Evolutionary conservation across 805 yeast species (phyloP).

Genomic region (Kodamaea laetipori): DNA sequence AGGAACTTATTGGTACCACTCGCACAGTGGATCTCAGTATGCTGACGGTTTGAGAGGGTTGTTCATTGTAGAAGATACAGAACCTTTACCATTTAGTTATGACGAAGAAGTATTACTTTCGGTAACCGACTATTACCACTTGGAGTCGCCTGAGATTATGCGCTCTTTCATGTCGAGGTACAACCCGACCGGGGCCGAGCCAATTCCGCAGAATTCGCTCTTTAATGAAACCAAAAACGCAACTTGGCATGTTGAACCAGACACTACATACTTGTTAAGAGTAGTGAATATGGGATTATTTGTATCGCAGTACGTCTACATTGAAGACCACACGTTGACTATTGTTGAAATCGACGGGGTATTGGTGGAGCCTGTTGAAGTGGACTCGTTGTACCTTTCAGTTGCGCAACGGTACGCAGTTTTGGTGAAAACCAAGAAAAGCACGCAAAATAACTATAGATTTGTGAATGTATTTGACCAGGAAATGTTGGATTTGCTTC

Average conservation of each 20-base stretch:
- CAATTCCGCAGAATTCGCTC: slow-evolving; percentile 67
- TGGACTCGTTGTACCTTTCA: slow-evolving; percentile 61
- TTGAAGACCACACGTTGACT: slow-evolving; percentile 44
- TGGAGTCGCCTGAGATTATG: slow-evolving; percentile 48
- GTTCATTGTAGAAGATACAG: slow-evolving; percentile 55
- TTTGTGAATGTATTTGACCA: slow-evolving; percentile 64
- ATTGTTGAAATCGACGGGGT: slow-evolving; percentile 51
- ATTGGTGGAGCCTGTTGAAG: slow-evolving; percentile 57
- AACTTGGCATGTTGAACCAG: slow-evolving; percentile 56
- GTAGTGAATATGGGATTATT: slow-evolving; percentile 70
- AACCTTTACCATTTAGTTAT: slow-evolving; percentile 52
- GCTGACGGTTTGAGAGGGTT: slow-evolving; percentile 77
- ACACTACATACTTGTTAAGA: slow-evolving; percentile 64
- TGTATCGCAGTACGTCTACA: slow-evolving; percentile 57
- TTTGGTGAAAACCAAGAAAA: slow-evolving; percentile 56
- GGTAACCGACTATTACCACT: slow-evolving; percentile 66
- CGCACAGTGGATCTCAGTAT: slow-evolving; percentile 76
- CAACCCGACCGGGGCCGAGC: slow-evolving; percentile 86
- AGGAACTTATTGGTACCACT: slow-evolving; percentile 68
- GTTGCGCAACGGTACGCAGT: slow-evolving; percentile 85
- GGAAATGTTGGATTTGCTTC: slow-evolving; percentile 70
- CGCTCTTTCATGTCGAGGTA: slow-evolving; percentile 57
- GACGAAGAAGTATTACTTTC: slow-evolving; percentile 64
- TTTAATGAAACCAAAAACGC: slow-evolving; percentile 66
- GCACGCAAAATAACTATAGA: slow-evolving; percentile 51